phyloP scores from a whole-genome alignment of 2,329 filamentous ascomycete species.

The Neodidymelliopsis sp. region DNA sequence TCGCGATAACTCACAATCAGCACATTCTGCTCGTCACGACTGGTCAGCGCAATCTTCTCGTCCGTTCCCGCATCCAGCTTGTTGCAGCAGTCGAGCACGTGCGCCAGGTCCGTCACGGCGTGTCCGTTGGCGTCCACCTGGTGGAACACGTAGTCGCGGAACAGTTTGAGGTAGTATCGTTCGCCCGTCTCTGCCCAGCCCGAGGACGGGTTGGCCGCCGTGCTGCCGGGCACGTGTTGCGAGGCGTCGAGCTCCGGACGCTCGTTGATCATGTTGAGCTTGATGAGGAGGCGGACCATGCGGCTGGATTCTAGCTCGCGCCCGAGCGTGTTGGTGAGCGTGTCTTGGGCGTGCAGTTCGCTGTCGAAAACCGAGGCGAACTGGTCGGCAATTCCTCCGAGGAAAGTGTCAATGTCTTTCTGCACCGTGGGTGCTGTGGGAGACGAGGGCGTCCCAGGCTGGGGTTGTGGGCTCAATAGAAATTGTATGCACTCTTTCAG shows the following conservation, averaged over 20 bases:
- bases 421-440: conserved; percentile 49
- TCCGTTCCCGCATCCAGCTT: conserved; percentile 91
- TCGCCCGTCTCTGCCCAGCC: conserved; percentile 93
- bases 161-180: conserved; percentile 90
- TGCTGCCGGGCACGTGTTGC: conserved; percentile 48
- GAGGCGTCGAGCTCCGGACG: conserved; percentile 84
- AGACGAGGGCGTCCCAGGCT: conserved; percentile 38
- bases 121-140: conserved; percentile 87
- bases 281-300: conserved; percentile 79
- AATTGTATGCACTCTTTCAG: conserved; percentile 82
- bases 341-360: conserved; percentile 79
- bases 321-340: conserved; percentile 73
- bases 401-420: conserved; percentile 81
- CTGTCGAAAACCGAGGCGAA: conserved; percentile 78
- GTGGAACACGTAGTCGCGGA: conserved; percentile 97
- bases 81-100: conserved; percentile 86
- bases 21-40: conserved; percentile 87
- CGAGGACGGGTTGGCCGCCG: conserved; percentile 37
- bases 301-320: conserved; percentile 91
- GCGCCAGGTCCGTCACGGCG: conserved; percentile 83
- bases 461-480: conserved; percentile 70
- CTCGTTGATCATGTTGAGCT: conserved; percentile 88
- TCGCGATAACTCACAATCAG: conserved; percentile 92
- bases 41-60: conserved; percentile 84
- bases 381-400: conserved; percentile 79